Evolutionary conservation across 2,329 filamentous ascomycete genomes (phyloP), one percentile per base, ranked within the genome.

Genomic region (Grosmannia huntii): DNA sequence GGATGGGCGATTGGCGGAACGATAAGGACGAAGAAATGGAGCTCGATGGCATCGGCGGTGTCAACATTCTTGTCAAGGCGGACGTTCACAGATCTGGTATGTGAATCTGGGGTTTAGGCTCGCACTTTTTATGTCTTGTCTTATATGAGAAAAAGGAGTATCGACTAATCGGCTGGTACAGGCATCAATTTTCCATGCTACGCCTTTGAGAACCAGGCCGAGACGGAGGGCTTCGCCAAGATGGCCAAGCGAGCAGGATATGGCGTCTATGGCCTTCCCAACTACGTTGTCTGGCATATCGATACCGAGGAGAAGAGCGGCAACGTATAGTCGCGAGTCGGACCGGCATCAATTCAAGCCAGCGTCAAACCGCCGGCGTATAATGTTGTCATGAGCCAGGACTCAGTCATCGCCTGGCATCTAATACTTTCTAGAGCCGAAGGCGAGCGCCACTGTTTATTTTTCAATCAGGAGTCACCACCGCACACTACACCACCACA

Each of bases 271-370:
- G 94, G 94, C 52, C 77, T 99, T 58, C 94, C 92, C 49, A 99
- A 99, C 71, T 99, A 99, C 70, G 86, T 99, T 55, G 92, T 99
- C 60, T 99, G 94, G 94, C 94, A 99, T 70, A 89, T 96, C 67
- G 94, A 99, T 71, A 99, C 94, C 2, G 84, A 91, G 59, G 94
- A 99, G 76, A 96, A 96, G 78, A 82, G 84, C 38, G 90, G 90
- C 38, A 97, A 97, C 70, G 38, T 27, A 33, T 49, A 55, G 23
- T n/a, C 36, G 4, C 25, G 4, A 23, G 27, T 11, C 21, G 7
- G 28, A 28, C 25, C 14, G 48, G 23, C 16, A 19, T 50, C 23
- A 16, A 16, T 28, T 31, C 25, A 28, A 19, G 25, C 48, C 11
- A 27, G 48, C 25, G 48, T 4, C 3, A 10, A n/a, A 7, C 11